Evolutionary conservation across 495 filamentous ascomycete species (phyloP).

Genomic region (Trichoderma erinaceum): DNA sequence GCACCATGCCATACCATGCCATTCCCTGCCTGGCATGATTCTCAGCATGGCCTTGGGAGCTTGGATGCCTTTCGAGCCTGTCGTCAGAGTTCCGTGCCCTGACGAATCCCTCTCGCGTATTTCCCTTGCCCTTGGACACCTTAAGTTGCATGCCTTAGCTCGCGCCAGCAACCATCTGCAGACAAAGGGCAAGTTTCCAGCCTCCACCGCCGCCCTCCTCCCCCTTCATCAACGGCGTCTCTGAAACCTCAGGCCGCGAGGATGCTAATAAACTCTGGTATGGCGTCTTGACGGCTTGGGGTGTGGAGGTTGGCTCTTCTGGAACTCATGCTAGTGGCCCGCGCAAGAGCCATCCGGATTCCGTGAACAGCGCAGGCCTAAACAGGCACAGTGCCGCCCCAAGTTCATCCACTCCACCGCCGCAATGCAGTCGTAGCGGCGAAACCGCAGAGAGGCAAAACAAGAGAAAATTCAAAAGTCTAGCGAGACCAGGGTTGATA

Average conservation of each 20-base stretch:
- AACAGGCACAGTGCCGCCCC: slow-evolving; percentile 10
- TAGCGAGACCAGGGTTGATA: slow-evolving; percentile 6
- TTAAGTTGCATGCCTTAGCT: not conserved
- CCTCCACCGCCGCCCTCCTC: not conserved
- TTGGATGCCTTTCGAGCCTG: not conserved
- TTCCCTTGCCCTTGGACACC: not conserved
- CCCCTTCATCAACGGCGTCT: not conserved
- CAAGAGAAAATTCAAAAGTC: not conserved
- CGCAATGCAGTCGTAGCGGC: slow-evolving; percentile 1
- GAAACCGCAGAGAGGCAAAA: slow-evolving; percentile 3
- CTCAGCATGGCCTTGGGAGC: not conserved
- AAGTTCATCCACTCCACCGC: not conserved
- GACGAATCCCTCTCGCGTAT: slow-evolving; percentile 5
- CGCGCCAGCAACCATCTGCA: not conserved
- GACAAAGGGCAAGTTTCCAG: not conserved
- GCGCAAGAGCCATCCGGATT: slow-evolving; percentile 12
- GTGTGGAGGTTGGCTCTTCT: slow-evolving; percentile 2
- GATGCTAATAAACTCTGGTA: slow-evolving; percentile 12
- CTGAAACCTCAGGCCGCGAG: not conserved
- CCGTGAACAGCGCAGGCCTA: not conserved
- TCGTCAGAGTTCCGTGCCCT: not conserved
- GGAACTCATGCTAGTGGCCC: slow-evolving; percentile 4
- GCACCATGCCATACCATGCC: not conserved
- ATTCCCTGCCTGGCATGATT: slow-evolving; percentile 3
- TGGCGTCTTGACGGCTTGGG: slow-evolving; percentile 10